Conservation (phyloP, 2,329 filamentous ascomycete genomes). For the Scedosporium dehoogii region DNA sequence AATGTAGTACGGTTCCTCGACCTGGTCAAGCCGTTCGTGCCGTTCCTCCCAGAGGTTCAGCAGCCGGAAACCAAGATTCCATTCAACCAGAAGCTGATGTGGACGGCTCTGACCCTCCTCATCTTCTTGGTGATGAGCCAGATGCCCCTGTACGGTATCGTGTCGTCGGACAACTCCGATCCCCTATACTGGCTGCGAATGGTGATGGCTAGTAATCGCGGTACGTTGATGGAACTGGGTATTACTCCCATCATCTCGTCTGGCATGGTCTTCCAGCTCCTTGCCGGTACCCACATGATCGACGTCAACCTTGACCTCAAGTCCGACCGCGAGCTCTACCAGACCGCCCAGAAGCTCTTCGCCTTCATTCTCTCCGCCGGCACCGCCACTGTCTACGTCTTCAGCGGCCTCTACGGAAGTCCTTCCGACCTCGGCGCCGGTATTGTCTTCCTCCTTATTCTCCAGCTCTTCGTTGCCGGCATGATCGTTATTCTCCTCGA, state of each 20-base stretch:
- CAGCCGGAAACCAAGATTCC: constrained; percentile 96
- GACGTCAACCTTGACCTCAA: constrained; percentile 99
- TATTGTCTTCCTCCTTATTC: constrained; percentile 95
- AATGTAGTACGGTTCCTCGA: constrained; percentile 94
- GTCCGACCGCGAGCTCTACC: constrained; percentile 98
- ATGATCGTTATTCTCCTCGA: constrained; percentile 98
- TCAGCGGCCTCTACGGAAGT: constrained; percentile 94
- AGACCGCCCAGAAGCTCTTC: constrained; percentile 98
- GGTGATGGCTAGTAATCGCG: constrained; percentile 99
- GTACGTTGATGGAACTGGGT: constrained; percentile 91
- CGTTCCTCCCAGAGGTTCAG: constrained; percentile 98
- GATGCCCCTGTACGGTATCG: constrained; percentile 98
- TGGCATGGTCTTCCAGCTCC: constrained; percentile 99
- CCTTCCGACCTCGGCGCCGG: constrained; percentile 94
- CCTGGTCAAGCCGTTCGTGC: constrained; percentile 98
- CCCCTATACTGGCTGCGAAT: constrained; percentile 99
- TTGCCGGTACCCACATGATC: constrained; percentile 98
- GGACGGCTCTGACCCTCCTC: constrained; percentile 86
- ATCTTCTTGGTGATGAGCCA: constrained; percentile 99
- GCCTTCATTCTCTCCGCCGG: constrained; percentile 97
- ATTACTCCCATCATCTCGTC: constrained; percentile 99
- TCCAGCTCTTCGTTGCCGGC: constrained; percentile 94
- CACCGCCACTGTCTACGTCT: constrained; percentile 95
- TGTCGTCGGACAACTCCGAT: constrained; percentile 96
- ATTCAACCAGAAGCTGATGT: constrained; percentile 98